phyloP scores from a whole-genome alignment of 1,284 basidiomycete genomes.

The Ceratobasidium theobromae region DNA sequence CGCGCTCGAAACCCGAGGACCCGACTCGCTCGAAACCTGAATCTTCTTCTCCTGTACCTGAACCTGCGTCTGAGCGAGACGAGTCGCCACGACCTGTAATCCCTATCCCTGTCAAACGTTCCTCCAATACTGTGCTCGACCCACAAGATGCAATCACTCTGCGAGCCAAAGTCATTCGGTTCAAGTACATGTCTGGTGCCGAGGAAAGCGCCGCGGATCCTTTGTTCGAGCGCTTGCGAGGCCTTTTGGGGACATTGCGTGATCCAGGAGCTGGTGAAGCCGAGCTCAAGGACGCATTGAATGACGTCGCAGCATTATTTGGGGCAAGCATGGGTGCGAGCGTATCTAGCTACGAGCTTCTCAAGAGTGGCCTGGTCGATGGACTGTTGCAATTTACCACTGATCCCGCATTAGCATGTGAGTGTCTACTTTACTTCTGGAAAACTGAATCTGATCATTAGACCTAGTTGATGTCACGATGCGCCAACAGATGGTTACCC shows the following conservation, averaged over 20 bases:
- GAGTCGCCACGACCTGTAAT: slow-evolving; percentile 13
- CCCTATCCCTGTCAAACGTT: slow-evolving; percentile 24
- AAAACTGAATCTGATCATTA: neutral
- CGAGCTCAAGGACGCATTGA: slow-evolving; percentile 63
- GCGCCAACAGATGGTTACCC: slow-evolving; percentile 72
- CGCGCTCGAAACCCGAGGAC: too few relatives aligned
- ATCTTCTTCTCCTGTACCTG: neutral
- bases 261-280: slow-evolving; percentile 60
- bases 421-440: neutral
- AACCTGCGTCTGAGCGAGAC: slow-evolving; percentile 15
- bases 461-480: slow-evolving; percentile 55
- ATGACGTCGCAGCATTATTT: slow-evolving; percentile 78
- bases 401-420: slow-evolving; percentile 16
- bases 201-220: slow-evolving; percentile 63
- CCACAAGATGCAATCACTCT: slow-evolving; percentile 89
- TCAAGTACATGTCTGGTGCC: slow-evolving; percentile 65
- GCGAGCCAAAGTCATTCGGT: slow-evolving; percentile 79
- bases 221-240: slow-evolving; percentile 64
- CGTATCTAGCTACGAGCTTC: slow-evolving; percentile 93
- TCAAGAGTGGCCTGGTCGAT: slow-evolving; percentile 92
- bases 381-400: slow-evolving; percentile 82
- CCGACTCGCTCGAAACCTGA: neutral
- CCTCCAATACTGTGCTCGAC: slow-evolving; percentile 50
- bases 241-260: slow-evolving; percentile 64
- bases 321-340: slow-evolving; percentile 62